Base-by-base conservation (phyloP, 1,139 yeast genomes). In the Debaryomyces singareniensis region DNA sequence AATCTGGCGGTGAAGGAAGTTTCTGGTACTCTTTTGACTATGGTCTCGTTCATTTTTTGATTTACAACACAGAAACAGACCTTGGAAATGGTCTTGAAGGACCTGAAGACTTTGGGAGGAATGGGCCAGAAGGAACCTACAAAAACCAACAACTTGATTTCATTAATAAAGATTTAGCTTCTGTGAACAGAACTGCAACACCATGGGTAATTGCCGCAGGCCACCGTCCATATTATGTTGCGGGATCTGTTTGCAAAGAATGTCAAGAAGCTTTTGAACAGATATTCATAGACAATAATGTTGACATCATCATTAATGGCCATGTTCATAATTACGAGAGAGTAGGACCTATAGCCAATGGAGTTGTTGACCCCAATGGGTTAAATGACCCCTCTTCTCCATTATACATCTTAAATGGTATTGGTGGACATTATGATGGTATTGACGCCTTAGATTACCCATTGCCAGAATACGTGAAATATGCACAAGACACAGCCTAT, bases 341-440 rank as follows among this genome's bases (percentile, higher is more conserved):
- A 20, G 20, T 27, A 11, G 28, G 20, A 4, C 38, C 38, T 11
- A 24, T 34, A 25, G 16, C 29, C 16, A 29, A 27, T 10, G 34
- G 31, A 11, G 22, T 13, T 5, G 24, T 26, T 14, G 38, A 35
- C 23, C 32, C 37, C 15, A 35, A 35, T 27, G 30, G 32, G 10
- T 31, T 33, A 5, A 22, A 33, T 16, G 27, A 35, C 27, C 38
- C 38, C 3, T 29, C 32, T n/a, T 11, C 29, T 23, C 38, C 38
- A n/a, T 33, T 25, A 35, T 35, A 35, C 20, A 35, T 35, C 15
- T 27, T 35, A 21, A 35, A 33, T 24, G 38, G 38, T 4, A 28
- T 33, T 24, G 38, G 32, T 11, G 38, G 38, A 13, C 36, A 35
- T 16, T 33, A 33, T 27, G 38, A 35, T 31, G 38, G 38, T 16